Percentiles rank a stretch among this genome's conserved stretches.
Evolutionary conservation across 306 rosid species (phyloP).

Genomic region (Cicer bijugum): DNA sequence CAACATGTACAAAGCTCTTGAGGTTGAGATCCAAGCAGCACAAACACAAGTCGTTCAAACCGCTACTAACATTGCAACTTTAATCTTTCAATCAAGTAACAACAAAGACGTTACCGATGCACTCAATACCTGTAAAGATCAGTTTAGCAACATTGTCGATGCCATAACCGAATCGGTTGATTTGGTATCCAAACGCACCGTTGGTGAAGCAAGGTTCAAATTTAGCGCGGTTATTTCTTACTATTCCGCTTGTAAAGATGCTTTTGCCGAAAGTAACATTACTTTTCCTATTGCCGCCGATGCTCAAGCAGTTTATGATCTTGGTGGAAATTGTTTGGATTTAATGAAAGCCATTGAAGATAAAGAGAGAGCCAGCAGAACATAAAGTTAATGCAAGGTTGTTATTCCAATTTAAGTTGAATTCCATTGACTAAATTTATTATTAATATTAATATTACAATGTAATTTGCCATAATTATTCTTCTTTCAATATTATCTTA

Average conservation of each 20-base stretch:
- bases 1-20: slow-evolving; percentile 17
- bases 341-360: slow-evolving; percentile 27
- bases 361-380: not conserved
- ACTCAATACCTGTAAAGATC: not conserved
- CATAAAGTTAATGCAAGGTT: too few species aligned
- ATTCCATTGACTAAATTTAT: too few species aligned
- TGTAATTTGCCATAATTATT: too few species aligned
- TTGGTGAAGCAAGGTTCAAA: not conserved
- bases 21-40: not conserved
- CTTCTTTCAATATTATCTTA: too few species aligned
- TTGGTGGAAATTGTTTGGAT: slow-evolving; percentile 12
- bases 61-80: rapidly evolving
- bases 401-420: too few species aligned
- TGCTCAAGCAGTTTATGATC: not conserved
- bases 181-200: rapidly evolving
- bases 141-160: not conserved
- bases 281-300: not conserved
- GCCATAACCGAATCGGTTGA: rapidly evolving
- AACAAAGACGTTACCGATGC: not conserved
- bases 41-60: not conserved
- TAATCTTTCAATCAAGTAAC: not conserved
- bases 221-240: not conserved
- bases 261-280: not conserved
- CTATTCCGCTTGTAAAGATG: not conserved
- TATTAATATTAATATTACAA: too few species aligned